Conservation (phyloP, 306 rosid genomes). For the Ammopiptanthus mongolicus region DNA sequence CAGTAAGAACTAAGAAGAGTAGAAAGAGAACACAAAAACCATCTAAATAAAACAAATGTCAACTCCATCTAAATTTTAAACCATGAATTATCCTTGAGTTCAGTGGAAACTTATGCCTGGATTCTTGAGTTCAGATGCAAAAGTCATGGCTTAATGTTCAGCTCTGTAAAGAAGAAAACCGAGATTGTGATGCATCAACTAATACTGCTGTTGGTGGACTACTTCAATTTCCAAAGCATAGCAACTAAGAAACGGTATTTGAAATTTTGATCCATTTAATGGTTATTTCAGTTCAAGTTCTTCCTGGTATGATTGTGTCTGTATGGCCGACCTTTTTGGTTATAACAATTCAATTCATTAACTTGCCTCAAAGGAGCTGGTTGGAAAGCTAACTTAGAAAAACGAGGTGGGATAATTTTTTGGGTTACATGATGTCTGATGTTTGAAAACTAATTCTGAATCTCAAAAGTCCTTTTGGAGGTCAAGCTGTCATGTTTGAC, state of each 20-base stretch:
- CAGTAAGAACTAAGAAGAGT: not conserved
- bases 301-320: not conserved
- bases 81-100: not conserved
- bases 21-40: not conserved
- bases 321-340: not conserved
- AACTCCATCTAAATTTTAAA: constrained; percentile 10
- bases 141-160: constrained; percentile 88
- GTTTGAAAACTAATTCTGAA: not conserved
- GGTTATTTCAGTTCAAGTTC: constrained; percentile 12
- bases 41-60: constrained; percentile 20
- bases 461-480: not conserved
- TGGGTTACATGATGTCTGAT: not conserved
- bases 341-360: not conserved
- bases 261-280: constrained; percentile 4
- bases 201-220: constrained; percentile 43
- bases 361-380: not conserved
- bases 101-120: not conserved
- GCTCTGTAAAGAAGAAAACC: constrained; percentile 71
- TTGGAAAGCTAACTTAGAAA: not conserved
- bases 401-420: not conserved
- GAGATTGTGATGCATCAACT: constrained; percentile 50
- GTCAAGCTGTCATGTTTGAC: not conserved
- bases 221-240: constrained; percentile 78
- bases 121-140: constrained; percentile 57
- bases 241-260: constrained; percentile 83